Percentiles rank a stretch among this genome's conserved stretches.
These are phyloP conservation scores for Nidula niveotomentosa DNA, from an alignment of 1,284 basidiomycete species.

Conservation along the genomic window DNA sequence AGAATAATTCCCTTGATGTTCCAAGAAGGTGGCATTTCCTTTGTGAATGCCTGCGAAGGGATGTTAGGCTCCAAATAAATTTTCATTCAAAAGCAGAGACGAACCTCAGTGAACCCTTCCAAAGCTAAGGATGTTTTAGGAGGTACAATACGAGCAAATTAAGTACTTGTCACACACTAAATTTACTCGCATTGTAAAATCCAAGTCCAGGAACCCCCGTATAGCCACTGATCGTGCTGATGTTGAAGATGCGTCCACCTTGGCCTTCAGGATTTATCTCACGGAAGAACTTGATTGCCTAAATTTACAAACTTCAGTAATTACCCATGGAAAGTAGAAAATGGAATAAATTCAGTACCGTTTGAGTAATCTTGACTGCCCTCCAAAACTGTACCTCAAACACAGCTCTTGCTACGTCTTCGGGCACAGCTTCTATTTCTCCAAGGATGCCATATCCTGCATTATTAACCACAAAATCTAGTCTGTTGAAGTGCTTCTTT, in stretches of 20 bases:
- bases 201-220: background rate
- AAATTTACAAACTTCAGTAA: background rate
- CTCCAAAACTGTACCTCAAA: background rate
- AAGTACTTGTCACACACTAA: background rate
- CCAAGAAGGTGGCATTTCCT: slow-evolving; percentile 35
- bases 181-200: background rate
- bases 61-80: too few relatives aligned
- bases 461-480: background rate
- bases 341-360: background rate
- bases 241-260: background rate
- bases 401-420: background rate
- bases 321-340: too few relatives aligned
- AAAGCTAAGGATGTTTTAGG: background rate
- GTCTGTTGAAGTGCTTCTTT: background rate
- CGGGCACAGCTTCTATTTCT: background rate
- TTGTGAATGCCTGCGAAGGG: slow-evolving; percentile 17
- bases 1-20: slow-evolving; percentile 37
- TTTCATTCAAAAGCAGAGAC: too few relatives aligned
- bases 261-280: background rate
- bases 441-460: background rate
- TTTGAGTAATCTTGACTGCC: background rate
- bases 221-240: background rate
- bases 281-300: background rate
- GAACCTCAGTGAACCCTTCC: background rate
- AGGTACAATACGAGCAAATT: background rate